phyloP scores from a whole-genome alignment of 129 eudicot species.

The Mikania micrantha region DNA sequence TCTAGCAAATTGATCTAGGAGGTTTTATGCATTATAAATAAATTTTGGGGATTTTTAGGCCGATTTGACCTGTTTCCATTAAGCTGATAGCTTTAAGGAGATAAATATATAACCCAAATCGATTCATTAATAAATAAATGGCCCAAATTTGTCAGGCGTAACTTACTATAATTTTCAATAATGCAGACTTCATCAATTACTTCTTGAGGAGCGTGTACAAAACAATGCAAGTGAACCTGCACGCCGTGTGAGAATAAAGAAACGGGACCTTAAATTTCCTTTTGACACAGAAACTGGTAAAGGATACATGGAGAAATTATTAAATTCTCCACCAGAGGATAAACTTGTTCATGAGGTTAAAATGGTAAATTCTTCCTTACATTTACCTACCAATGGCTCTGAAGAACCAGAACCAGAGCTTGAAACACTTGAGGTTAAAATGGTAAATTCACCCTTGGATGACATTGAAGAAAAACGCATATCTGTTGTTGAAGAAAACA shows the following conservation, averaged over 20 bases:
- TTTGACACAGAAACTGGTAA: conserved; percentile 41
- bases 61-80: background rate
- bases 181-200: conserved; percentile 79
- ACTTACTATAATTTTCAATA: conserved; percentile 15
- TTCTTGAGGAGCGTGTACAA: conserved; percentile 82
- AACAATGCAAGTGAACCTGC: conserved; percentile 54
- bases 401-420: conserved; percentile 32
- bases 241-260: conserved; percentile 69
- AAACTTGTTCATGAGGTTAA: conserved; percentile 54
- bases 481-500: conserved; percentile 34
- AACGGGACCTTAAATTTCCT: conserved; percentile 66
- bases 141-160: background rate
- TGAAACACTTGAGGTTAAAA: conserved; percentile 32
- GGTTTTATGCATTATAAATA: background rate
- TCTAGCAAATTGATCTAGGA: background rate
- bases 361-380: conserved; percentile 26
- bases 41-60: background rate
- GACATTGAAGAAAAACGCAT: conserved; percentile 43
- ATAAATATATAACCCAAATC: background rate
- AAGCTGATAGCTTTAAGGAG: background rate
- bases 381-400: conserved; percentile 28
- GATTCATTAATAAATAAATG: background rate
- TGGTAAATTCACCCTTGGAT: conserved; percentile 32
- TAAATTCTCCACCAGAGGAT: conserved; percentile 59
- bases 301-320: conserved; percentile 68